These are phyloP conservation scores for Nymphaea colorata DNA, from an alignment of 164 flowering plant genomes.

Conservation along the genomic window DNA sequence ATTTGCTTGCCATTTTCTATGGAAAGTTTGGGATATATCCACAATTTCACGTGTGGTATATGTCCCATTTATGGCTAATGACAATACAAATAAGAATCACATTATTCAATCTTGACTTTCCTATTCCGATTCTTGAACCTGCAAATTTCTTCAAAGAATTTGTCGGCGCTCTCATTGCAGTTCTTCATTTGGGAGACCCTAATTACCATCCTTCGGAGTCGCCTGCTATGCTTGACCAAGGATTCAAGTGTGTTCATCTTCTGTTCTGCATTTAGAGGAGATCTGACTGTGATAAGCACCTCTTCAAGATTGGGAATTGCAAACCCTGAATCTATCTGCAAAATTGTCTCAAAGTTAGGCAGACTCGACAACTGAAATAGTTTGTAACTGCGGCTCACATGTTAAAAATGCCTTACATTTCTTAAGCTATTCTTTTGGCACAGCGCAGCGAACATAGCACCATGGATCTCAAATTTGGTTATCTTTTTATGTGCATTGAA, in stretches of 20 bases:
- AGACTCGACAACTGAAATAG: background rate
- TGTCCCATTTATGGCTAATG: no score
- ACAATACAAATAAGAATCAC: no score
- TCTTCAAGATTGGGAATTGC: constrained; percentile 63
- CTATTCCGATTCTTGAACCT: constrained; percentile 41
- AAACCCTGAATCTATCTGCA: constrained; percentile 58
- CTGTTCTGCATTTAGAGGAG: constrained; percentile 86
- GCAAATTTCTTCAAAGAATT: constrained; percentile 84
- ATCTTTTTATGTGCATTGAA: constrained; percentile 68
- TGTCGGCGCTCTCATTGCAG: constrained; percentile 66
- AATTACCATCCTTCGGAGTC: constrained; percentile 46
- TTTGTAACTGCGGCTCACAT: no score
- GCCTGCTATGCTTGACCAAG: constrained; percentile 45
- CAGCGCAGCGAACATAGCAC: constrained; percentile 95
- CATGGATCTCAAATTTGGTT: constrained; percentile 65
- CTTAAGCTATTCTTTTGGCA: constrained; percentile 82
- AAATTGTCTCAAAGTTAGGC: background rate
- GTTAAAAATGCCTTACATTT: constrained; percentile 29
- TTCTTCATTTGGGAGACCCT: constrained; percentile 81
- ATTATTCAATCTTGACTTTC: constrained; percentile 41
- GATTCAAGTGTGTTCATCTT: constrained; percentile 76
- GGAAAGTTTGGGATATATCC: no score
- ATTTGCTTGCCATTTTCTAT: no score
- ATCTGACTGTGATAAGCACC: constrained; percentile 55
- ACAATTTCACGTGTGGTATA: no score